phyloP scores from a whole-genome alignment of 2,329 filamentous ascomycete species.

The Purpureocillium takamizusanense region DNA sequence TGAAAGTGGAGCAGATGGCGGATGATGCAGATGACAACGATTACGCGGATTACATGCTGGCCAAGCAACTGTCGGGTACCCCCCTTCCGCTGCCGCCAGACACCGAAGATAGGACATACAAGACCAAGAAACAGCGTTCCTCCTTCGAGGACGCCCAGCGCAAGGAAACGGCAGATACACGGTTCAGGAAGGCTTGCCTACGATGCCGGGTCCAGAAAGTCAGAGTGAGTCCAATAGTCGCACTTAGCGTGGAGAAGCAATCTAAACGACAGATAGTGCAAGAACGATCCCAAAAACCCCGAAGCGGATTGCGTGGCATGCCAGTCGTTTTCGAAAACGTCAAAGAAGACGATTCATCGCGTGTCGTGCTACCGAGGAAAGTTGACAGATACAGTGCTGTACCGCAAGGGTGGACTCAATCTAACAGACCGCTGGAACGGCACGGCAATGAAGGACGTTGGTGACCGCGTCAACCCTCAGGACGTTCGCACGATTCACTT shows the following conservation, averaged over 20 bases:
- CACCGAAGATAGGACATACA: background rate
- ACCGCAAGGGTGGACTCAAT: constrained; percentile 31
- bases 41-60: no score
- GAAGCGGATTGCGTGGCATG: constrained; percentile 31
- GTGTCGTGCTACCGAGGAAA: constrained; percentile 34
- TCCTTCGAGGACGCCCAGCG: constrained; percentile 16
- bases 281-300: constrained; percentile 19
- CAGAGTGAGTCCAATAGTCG: constrained; percentile 23
- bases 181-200: constrained; percentile 29
- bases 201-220: constrained; percentile 35
- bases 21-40: no score
- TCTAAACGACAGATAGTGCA: constrained; percentile 23
- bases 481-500: constrained; percentile 25
- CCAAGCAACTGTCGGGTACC: no score
- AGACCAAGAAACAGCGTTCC: constrained; percentile 2
- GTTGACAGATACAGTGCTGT: constrained; percentile 29
- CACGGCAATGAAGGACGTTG: constrained; percentile 30
- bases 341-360: constrained; percentile 37
- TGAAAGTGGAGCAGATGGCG: no score
- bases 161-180: constrained; percentile 23
- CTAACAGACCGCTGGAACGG: constrained; percentile 35
- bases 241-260: no score
- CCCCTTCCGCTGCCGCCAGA: background rate
- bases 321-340: constrained; percentile 23
- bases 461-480: constrained; percentile 18